Percentiles rank a stretch among this genome's conserved stretches.
Evolutionary conservation across 495 filamentous ascomycete species (phyloP).

Genomic region (Tuber indicum): DNA sequence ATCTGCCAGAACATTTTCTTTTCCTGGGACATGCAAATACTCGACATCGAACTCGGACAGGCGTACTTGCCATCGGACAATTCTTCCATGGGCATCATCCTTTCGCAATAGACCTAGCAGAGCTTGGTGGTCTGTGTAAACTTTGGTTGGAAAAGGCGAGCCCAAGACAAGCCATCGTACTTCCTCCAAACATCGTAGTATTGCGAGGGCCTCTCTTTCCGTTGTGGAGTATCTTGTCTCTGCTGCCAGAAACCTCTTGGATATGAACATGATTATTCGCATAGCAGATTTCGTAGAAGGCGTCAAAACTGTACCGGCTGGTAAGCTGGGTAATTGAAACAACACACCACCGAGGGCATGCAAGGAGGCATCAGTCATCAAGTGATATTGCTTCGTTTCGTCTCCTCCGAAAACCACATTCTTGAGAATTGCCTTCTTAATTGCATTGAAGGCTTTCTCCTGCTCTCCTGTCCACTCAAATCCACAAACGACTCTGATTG

Average conservation of each 20-base stretch:
- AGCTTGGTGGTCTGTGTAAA: constrained; percentile 8
- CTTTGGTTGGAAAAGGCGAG: neutral
- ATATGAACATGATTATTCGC: constrained; percentile 8
- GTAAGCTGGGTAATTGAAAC: neutral
- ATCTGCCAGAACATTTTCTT: constrained; percentile 5
- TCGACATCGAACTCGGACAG: neutral
- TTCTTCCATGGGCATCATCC: neutral
- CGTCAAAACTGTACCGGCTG: neutral
- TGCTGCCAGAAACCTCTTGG: neutral
- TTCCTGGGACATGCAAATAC: neutral
- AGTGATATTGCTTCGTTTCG: neutral
- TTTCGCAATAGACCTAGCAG: neutral
- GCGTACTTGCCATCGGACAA: neutral
- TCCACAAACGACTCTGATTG: neutral
- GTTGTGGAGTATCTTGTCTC: neutral
- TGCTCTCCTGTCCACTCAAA: neutral
- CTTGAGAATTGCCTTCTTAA: neutral
- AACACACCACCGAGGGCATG: neutral
- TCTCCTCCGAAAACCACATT: neutral
- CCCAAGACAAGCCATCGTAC: neutral
- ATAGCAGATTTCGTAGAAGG: neutral
- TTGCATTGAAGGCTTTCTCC: neutral
- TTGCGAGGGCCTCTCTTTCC: neutral
- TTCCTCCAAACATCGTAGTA: neutral
- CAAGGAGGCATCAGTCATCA: neutral